Evolutionary conservation across 805 yeast genomes (phyloP).

Genomic region (Wickerhamiella dianesei): DNA sequence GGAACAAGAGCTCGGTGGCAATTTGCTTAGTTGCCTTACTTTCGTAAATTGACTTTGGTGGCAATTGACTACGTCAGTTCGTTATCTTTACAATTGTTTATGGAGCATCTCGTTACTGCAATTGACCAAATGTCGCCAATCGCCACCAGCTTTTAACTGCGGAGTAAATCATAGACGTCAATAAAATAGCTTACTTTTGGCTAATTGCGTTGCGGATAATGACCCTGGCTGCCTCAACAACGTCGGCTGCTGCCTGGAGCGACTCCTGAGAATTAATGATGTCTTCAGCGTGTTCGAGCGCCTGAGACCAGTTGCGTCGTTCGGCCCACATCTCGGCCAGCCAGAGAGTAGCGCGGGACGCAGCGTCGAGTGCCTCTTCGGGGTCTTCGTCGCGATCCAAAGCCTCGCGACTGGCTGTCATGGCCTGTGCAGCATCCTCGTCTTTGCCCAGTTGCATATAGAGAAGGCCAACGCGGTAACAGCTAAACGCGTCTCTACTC

Average conservation of each 20-base stretch:
- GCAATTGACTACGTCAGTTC: too few species aligned
- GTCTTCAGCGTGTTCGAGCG: conserved; percentile 60
- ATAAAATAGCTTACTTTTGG: not conserved
- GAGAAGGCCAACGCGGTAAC: conserved; percentile 55
- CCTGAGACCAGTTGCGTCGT: conserved; percentile 45
- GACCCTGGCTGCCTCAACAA: conserved; percentile 53
- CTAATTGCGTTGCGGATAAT: conserved; percentile 3
- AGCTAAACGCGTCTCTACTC: conserved; percentile 39
- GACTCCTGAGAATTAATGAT: conserved; percentile 36
- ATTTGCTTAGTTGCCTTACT: too few species aligned
- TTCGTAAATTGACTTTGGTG: too few species aligned
- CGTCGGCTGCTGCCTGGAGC: conserved; percentile 68
- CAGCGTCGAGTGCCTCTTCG: not conserved
- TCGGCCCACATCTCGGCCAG: conserved; percentile 55
- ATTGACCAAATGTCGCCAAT: too few species aligned
- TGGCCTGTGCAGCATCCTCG: conserved; percentile 43
- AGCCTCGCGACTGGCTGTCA: conserved; percentile 50
- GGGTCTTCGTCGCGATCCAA: conserved; percentile 48
- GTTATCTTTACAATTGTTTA: too few species aligned
- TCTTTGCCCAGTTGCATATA: conserved; percentile 43
- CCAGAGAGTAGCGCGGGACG: conserved; percentile 73
- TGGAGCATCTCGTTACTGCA: too few species aligned
- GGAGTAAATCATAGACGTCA: too few species aligned
- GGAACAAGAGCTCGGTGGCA: too few species aligned
- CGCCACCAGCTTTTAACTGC: too few species aligned